Percentiles rank a stretch among this genome's conserved stretches.
Evolutionary conservation across 345 rosid species (phyloP).

Genomic region (Ailanthus altissimus): DNA sequence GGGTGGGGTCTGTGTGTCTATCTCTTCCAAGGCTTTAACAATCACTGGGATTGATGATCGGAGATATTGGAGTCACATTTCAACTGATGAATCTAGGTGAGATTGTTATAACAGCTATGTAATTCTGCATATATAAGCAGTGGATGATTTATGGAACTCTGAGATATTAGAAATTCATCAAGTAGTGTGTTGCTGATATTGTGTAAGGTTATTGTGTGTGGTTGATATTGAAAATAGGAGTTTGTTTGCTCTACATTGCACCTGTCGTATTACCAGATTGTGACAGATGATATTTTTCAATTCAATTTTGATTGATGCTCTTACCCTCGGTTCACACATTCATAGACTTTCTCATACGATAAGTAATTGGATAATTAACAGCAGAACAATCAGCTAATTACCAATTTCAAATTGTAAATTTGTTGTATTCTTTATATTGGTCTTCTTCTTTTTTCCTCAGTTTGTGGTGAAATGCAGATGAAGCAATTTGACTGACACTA

Average conservation of each 20-base stretch:
- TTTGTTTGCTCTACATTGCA: neutral
- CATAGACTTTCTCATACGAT: neutral
- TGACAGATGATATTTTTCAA: neutral
- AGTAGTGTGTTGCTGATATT: neutral
- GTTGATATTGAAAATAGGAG: conserved; percentile 35
- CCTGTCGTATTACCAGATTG: no score
- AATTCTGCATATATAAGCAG: neutral
- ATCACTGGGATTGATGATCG: conserved; percentile 84
- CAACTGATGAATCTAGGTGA: conserved; percentile 67
- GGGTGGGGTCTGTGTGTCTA: conserved; percentile 56
- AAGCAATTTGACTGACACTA: neutral
- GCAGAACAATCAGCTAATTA: neutral
- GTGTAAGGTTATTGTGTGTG: conserved; percentile 2
- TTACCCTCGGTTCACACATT: neutral
- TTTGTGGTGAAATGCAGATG: neutral
- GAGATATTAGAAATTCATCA: neutral
- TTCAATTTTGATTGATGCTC: neutral
- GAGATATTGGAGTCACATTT: conserved; percentile 66
- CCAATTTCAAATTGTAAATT: neutral
- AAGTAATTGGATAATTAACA: neutral
- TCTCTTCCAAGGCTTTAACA: conserved; percentile 55
- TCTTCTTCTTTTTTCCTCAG: neutral
- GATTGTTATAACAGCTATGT: neutral
- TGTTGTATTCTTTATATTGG: neutral
- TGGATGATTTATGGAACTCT: conserved; percentile 2